Evolutionary conservation across 2,329 filamentous ascomycete species (phyloP).

Genomic region (Spiromastix sp.): DNA sequence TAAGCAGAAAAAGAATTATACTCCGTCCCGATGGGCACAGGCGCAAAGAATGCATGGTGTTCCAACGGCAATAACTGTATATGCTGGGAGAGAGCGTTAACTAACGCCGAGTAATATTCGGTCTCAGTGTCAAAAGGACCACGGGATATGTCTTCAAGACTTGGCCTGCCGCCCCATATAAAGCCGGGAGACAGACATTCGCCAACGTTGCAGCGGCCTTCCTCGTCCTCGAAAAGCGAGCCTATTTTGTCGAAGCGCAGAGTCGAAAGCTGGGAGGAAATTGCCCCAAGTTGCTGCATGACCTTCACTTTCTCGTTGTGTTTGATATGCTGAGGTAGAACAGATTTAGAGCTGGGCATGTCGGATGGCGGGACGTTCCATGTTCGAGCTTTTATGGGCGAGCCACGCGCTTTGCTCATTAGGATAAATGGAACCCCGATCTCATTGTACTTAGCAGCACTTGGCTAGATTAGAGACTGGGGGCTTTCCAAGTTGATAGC

Average conservation of each 20-base stretch:
- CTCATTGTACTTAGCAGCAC: conserved; percentile 14
- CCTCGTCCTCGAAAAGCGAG: conserved; percentile 20
- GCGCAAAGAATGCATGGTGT: conserved; percentile 13
- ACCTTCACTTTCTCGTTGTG: conserved; percentile 16
- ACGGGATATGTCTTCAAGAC: conserved; percentile 10
- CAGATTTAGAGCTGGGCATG: neutral
- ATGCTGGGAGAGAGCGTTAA: conserved; percentile 9
- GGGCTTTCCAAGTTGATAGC: neutral
- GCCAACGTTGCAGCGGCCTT: conserved; percentile 11
- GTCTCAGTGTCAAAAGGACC: conserved; percentile 15
- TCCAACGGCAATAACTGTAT: conserved; percentile 3
- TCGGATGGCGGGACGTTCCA: neutral
- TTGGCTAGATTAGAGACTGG: neutral
- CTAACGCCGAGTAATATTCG: conserved; percentile 14
- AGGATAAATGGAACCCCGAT: conserved; percentile 24
- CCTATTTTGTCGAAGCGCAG: conserved; percentile 19
- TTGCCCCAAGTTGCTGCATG: conserved; percentile 17
- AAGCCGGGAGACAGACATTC: conserved; percentile 16
- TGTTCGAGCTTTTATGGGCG: conserved; percentile 11
- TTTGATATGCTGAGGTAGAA: neutral
- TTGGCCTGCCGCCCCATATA: conserved; percentile 12
- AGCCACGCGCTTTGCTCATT: conserved; percentile 22
- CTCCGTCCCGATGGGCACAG: conserved; percentile 3
- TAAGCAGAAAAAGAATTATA: conserved; percentile 9
- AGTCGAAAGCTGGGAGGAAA: conserved; percentile 17